Evolutionary conservation across 2,329 filamentous ascomycete genomes (phyloP), one percentile per base, ranked within the genome.

Genomic region (Pyrenophora graminea): DNA sequence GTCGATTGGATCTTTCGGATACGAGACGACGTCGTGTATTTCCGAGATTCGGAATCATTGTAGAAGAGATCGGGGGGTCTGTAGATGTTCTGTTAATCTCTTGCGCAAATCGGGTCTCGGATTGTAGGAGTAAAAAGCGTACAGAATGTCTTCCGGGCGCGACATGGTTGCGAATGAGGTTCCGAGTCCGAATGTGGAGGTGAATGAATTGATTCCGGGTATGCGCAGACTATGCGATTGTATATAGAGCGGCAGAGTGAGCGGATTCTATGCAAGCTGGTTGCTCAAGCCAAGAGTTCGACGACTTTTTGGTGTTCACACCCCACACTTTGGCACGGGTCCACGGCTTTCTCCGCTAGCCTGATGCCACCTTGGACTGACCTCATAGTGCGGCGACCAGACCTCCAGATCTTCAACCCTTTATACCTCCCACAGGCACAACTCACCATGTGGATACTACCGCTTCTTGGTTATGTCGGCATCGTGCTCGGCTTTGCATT

Each of bases 31-130:
- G 93, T 97, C 7, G 94, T 97, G 80, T 99, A 99, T 81, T 97
- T 97, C 72, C 90, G 88, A 27, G 94, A 93, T 80, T 97, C 93
- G 74, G 82, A 81, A 78, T 97, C 93, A 80, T 97, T 88, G 82
- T 99, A 99, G 80, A 96, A 95, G 70, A 97, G 88, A 77, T 99
- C 94, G 60, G 94, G 93, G 43, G 92, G 90, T 71, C 91, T 95
- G 73, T 2, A 27, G 12, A 34, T 4, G 9, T 36, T 48, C 30
- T 41, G 55, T 53, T 42, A 56, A 58, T 18, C 27, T 13, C 38
- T 46, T 37, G 53, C 48, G 42, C 32, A 31, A 37, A 27, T 40
- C 59, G 55, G 43, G 51, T 46, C 45, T 45, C 23, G 23, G 40
- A 8, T 23, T 53, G 47, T 49, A 48, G n/a, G 47, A 50, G 40